phyloP scores from a whole-genome alignment of 1,284 basidiomycete genomes.

The Fomitiporia mediterranea region DNA sequence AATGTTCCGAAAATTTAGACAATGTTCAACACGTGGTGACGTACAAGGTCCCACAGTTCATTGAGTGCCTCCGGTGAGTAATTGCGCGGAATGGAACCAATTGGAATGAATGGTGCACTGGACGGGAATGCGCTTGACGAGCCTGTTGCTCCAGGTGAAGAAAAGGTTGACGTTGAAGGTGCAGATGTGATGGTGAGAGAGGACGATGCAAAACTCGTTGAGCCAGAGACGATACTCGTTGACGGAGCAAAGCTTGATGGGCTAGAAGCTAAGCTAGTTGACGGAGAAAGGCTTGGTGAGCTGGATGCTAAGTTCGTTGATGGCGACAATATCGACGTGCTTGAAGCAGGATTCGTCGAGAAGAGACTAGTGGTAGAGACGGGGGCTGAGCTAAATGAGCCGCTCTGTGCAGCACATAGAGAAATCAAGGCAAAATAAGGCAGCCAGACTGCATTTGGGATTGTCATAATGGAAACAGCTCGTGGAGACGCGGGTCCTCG shows the following conservation, averaged over 20 bases:
- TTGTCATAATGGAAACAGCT: neutral
- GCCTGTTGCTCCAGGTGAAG: neutral
- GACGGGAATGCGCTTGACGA: neutral
- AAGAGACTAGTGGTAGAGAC: neutral
- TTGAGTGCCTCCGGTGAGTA: conserved; percentile 36
- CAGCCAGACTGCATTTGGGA: neutral
- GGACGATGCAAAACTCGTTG: conserved; percentile 9
- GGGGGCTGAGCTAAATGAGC: neutral
- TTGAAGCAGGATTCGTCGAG: no score
- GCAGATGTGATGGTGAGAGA: neutral
- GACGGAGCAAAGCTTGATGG: conserved; percentile 11
- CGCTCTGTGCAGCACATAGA: neutral
- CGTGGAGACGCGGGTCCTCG: no score
- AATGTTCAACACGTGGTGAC: conserved; percentile 10
- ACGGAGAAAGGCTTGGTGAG: no score
- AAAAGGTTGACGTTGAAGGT: neutral
- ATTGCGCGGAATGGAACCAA: conserved; percentile 36
- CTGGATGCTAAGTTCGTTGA: neutral
- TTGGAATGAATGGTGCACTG: conserved; percentile 30
- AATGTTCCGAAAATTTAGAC: neutral
- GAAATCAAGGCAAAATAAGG: neutral
- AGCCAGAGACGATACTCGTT: no score
- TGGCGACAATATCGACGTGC: no score
- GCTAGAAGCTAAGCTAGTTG: neutral
- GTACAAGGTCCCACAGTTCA: conserved; percentile 39